Conservation (phyloP, 2,329 filamentous ascomycete genomes). For the Colletotrichum sp. region DNA sequence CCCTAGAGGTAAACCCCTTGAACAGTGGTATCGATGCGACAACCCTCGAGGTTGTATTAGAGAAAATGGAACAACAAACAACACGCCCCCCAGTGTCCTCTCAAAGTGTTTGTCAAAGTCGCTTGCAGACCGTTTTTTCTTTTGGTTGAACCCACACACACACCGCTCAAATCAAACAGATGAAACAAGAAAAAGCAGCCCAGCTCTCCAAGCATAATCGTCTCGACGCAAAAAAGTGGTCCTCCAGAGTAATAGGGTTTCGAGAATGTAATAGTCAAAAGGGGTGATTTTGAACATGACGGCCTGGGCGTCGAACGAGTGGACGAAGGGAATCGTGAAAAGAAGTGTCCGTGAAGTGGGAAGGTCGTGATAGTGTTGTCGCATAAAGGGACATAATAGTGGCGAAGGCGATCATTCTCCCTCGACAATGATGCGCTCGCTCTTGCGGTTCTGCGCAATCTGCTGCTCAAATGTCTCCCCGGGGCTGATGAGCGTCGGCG, state of each 20-base stretch:
- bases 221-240: constrained; percentile 2
- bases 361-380: not conserved
- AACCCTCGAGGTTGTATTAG: constrained; percentile 2
- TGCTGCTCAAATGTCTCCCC: constrained; percentile 34
- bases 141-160: not conserved
- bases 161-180: not conserved
- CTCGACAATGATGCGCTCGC: constrained; percentile 59
- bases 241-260: constrained; percentile 1
- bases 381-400: not conserved
- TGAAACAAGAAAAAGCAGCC: not conserved
- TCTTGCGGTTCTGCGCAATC: constrained; percentile 50
- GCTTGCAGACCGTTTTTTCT: not conserved
- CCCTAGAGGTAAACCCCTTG: not conserved
- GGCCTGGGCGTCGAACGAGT: not conserved
- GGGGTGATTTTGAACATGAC: not conserved
- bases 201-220: constrained; percentile 6
- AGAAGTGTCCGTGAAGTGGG: not conserved
- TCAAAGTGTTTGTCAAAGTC: not conserved
- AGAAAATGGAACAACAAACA: not conserved
- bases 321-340: not conserved
- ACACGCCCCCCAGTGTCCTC: not conserved
- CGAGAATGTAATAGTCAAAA: not conserved
- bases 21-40: constrained; percentile 12
- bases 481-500: constrained; percentile 50
- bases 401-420: constrained; percentile 29